Conservation (phyloP, 331 rosid species). For the Malus hybrid region DNA sequence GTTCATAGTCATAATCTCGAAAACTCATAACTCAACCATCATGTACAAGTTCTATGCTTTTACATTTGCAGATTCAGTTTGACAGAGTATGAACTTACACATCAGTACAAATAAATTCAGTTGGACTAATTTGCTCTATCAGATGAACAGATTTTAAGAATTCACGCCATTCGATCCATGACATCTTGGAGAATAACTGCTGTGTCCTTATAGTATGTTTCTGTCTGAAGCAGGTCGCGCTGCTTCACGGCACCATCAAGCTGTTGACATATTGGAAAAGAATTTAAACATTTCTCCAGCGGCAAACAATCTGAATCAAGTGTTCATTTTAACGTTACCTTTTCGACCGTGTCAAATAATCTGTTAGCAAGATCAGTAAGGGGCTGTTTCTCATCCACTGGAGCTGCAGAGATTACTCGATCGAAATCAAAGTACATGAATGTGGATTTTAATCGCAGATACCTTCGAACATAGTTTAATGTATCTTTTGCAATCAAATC, state of each 20-base stretch:
- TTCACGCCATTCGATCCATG: slow-evolving; percentile 55
- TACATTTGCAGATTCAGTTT: not conserved
- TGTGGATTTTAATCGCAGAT: slow-evolving; percentile 71
- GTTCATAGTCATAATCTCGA: not conserved
- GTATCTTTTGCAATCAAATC: slow-evolving; percentile 68
- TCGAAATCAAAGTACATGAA: slow-evolving; percentile 86
- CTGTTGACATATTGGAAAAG: slow-evolving; percentile 28
- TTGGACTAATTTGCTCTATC: not conserved
- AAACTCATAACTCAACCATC: not conserved
- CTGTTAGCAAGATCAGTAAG: slow-evolving; percentile 59
- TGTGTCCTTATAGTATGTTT: slow-evolving; percentile 54
- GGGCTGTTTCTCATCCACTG: slow-evolving; percentile 53
- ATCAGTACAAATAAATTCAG: not conserved
- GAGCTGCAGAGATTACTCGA: slow-evolving; percentile 61
- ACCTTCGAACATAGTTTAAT: slow-evolving; percentile 69
- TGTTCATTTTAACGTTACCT: slow-evolving; percentile 26
- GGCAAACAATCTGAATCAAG: not conserved
- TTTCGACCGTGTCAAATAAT: slow-evolving; percentile 71
- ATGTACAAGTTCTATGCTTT: not conserved
- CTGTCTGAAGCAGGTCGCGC: slow-evolving; percentile 40
- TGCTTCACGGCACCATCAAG: slow-evolving; percentile 69
- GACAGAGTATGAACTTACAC: not conserved
- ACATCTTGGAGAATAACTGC: slow-evolving; percentile 66
- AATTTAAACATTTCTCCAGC: not conserved
- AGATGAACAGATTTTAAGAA: slow-evolving; percentile 23